A percentile compares a stretch with the other conserved stretches of the same genome.
Evolutionary conservation across 2,329 filamentous ascomycete species (phyloP).

Genomic region (Beauveria caledonica): DNA sequence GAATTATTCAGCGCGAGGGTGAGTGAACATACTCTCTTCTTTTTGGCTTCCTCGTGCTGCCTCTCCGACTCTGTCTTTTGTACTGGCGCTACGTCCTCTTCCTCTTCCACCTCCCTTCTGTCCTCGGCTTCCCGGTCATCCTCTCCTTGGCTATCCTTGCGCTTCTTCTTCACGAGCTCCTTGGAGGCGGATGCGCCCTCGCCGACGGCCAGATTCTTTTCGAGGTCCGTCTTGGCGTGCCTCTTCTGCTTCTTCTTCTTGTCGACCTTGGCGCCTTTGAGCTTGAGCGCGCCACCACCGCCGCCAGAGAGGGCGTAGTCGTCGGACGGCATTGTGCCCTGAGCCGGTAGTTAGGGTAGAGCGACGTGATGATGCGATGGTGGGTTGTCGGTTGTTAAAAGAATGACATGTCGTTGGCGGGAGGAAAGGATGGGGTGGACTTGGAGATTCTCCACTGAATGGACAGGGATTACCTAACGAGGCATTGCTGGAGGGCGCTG

Average conservation of each 20-base stretch:
- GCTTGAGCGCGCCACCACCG: conserved; percentile 68
- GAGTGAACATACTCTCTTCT: conserved; percentile 59
- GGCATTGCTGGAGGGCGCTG: too few relatives aligned
- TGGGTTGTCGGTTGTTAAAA: not conserved
- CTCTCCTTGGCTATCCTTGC: conserved; percentile 16
- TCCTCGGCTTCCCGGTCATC: conserved; percentile 23
- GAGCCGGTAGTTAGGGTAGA: not conserved
- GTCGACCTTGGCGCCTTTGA: conserved; percentile 66
- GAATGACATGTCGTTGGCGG: too few relatives aligned
- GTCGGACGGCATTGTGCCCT: conserved; percentile 55
- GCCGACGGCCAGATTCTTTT: conserved; percentile 36
- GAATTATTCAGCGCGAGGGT: not conserved
- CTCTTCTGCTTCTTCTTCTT: conserved; percentile 60
- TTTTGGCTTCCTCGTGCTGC: conserved; percentile 69
- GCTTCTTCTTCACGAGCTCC: conserved; percentile 16
- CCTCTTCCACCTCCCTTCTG: conserved; percentile 24
- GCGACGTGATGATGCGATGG: not conserved
- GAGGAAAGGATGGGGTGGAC: too few relatives aligned
- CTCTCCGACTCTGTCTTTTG: conserved; percentile 79
- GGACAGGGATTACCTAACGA: too few relatives aligned
- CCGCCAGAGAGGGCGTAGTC: conserved; percentile 61
- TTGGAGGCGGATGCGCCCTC: conserved; percentile 19
- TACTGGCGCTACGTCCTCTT: conserved; percentile 19
- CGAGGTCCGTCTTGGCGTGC: conserved; percentile 36
- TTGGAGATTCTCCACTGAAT: too few relatives aligned